Conservation (phyloP, 495 filamentous ascomycete genomes). For the Hypoxylon subgilvum region DNA sequence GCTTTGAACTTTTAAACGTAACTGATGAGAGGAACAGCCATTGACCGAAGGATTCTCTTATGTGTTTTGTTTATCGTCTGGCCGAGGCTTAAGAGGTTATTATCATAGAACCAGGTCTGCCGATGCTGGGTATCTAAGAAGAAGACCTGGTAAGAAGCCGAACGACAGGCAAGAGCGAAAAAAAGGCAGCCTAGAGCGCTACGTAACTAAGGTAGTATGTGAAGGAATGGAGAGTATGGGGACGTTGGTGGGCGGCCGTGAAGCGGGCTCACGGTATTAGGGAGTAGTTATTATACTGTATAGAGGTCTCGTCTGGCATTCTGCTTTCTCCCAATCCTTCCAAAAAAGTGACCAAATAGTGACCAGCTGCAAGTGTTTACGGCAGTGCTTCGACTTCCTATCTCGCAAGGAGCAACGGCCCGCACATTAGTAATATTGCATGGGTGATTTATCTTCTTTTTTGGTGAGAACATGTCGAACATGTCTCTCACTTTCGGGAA, state of each 20-base stretch:
- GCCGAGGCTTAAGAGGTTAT: not conserved
- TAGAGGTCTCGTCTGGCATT: not conserved
- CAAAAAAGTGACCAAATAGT: constrained; percentile 30
- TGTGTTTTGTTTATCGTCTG: not conserved
- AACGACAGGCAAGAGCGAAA: not conserved
- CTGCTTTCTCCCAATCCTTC: constrained; percentile 23
- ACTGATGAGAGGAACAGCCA: constrained; percentile 5
- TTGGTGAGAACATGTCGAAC: not conserved
- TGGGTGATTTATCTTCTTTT: constrained; percentile 12
- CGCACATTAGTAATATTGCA: constrained; percentile 22
- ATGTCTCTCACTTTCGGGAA: constrained; percentile 20
- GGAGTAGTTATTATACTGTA: constrained; percentile 37
- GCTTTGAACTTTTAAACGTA: constrained; percentile 13
- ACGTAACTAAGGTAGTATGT: not conserved
- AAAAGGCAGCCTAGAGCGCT: constrained; percentile 5
- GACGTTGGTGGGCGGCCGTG: constrained; percentile 7
- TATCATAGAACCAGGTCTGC: constrained; percentile 7
- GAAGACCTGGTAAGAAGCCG: not conserved
- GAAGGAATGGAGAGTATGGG: no score
- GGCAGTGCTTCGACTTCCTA: constrained; percentile 13
- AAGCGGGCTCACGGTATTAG: constrained; percentile 34
- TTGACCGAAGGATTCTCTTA: not conserved
- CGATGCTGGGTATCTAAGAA: constrained; percentile 6
- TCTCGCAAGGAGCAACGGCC: constrained; percentile 21
- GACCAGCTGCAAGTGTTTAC: constrained; percentile 13